These are phyloP conservation scores for Scalesia atractyloides DNA, from an alignment of 129 eudicot genomes.

Conservation along the genomic window DNA sequence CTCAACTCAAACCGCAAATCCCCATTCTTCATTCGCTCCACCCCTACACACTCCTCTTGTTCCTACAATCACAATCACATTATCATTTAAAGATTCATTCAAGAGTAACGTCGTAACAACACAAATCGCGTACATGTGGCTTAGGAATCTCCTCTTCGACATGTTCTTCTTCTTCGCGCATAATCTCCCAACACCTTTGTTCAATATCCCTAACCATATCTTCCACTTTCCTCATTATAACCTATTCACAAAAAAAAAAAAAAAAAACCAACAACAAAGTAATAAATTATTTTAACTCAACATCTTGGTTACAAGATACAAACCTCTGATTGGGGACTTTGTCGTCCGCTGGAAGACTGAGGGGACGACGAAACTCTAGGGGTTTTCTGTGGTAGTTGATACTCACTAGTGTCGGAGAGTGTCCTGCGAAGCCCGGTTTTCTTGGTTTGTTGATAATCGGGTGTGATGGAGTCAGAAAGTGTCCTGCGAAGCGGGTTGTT, in stretches of 20 bases:
- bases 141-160: neutral
- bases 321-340: constrained; percentile 16
- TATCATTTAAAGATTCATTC: neutral
- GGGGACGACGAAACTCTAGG: constrained; percentile 2
- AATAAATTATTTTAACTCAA: neutral
- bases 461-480: neutral
- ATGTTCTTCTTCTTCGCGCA: constrained; percentile 15
- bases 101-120: neutral
- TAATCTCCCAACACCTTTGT: constrained; percentile 20
- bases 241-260: neutral
- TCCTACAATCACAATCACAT: neutral
- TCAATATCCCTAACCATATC: constrained; percentile 21
- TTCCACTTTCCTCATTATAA: constrained; percentile 1
- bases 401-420: neutral
- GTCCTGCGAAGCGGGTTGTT: constrained; percentile 10
- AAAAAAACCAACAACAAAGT: neutral
- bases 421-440: constrained; percentile 3
- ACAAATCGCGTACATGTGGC: neutral
- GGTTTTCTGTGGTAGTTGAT: neutral
- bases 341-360: neutral
- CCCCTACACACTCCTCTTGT: constrained; percentile 23
- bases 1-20: constrained; percentile 26
- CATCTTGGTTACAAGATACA: neutral
- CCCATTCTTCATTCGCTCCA: constrained; percentile 13
- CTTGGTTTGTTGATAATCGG: neutral